Percentiles rank a stretch among this genome's conserved stretches.
Conservation (phyloP, 768 basidiomycete genomes). For the Xanthoconium stramineum region DNA sequence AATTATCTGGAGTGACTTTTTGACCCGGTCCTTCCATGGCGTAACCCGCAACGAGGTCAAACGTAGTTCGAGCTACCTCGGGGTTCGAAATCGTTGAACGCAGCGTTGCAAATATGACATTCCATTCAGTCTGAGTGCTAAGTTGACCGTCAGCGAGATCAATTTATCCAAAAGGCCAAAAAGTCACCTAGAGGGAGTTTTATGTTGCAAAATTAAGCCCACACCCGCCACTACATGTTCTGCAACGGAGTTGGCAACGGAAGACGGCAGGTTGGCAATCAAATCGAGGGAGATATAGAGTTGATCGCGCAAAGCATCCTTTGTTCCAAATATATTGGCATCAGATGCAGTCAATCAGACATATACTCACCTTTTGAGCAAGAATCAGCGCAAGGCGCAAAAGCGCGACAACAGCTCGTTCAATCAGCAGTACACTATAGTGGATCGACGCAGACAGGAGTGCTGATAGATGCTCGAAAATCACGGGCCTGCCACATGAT, state of each 20-base stretch:
- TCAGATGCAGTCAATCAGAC: not conserved
- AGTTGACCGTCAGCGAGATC: conserved; percentile 5
- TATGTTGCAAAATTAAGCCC: conserved; percentile 72
- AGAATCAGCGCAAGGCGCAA: conserved; percentile 81
- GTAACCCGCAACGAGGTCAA: conserved; percentile 72
- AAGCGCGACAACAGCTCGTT: conserved; percentile 88
- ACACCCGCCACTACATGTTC: conserved; percentile 91
- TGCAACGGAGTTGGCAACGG: conserved; percentile 78
- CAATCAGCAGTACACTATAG: conserved; percentile 89
- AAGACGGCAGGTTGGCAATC: conserved; percentile 72
- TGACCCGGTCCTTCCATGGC: conserved; percentile 58
- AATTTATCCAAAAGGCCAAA: not conserved
- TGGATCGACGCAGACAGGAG: conserved; percentile 72
- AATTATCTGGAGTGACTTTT: conserved; percentile 73
- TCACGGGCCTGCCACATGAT: conserved; percentile 71
- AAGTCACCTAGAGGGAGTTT: conserved; percentile 57
- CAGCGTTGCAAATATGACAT: conserved; percentile 83
- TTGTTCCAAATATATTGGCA: conserved; percentile 4
- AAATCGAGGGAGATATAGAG: conserved; percentile 92
- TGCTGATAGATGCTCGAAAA: conserved; percentile 89
- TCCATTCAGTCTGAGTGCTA: conserved; percentile 95
- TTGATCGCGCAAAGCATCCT: conserved; percentile 88
- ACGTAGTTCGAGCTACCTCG: conserved; percentile 82
- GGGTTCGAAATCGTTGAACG: conserved; percentile 82
- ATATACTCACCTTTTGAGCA: conserved; percentile 62